Conservation (phyloP, 2,329 filamentous ascomycete genomes). For the Neofusicoccum parvum region DNA sequence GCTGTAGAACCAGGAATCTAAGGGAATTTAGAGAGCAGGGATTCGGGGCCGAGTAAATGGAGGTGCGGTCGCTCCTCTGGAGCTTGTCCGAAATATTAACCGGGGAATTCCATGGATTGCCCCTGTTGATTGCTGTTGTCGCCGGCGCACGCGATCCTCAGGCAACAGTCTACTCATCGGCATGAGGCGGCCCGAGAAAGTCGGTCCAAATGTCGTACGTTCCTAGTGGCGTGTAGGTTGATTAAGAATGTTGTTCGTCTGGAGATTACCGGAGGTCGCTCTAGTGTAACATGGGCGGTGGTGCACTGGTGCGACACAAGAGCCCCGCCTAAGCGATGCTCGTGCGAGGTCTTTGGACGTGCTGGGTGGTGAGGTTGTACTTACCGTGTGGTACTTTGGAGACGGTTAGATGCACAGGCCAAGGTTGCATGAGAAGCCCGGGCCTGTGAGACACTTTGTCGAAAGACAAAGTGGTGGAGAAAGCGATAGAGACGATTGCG, state of each 20-base stretch:
- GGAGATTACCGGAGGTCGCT: neutral
- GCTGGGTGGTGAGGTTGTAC: neutral
- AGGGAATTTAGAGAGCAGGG: too few relatives aligned
- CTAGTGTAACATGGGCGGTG: neutral
- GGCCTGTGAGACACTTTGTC: neutral
- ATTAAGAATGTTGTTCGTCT: neutral
- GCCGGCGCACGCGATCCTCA: neutral
- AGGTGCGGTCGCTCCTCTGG: too few relatives aligned
- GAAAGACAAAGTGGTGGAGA: neutral
- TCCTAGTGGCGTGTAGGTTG: neutral
- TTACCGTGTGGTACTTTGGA: neutral
- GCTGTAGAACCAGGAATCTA: too few relatives aligned
- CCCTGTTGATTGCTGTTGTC: too few relatives aligned
- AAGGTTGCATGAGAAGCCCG: neutral
- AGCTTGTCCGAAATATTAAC: too few relatives aligned
- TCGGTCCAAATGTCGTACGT: neutral
- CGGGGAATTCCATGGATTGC: too few relatives aligned
- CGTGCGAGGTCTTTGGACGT: neutral
- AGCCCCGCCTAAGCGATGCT: neutral
- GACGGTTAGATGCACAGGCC: neutral
- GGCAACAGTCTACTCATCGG: neutral
- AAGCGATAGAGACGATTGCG: neutral
- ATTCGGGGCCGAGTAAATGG: too few relatives aligned
- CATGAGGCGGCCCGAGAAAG: neutral
- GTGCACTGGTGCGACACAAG: slow-evolving; percentile 10